Evolutionary conservation across 345 rosid genomes (phyloP).

Genomic region (Geranium rotundifolium): DNA sequence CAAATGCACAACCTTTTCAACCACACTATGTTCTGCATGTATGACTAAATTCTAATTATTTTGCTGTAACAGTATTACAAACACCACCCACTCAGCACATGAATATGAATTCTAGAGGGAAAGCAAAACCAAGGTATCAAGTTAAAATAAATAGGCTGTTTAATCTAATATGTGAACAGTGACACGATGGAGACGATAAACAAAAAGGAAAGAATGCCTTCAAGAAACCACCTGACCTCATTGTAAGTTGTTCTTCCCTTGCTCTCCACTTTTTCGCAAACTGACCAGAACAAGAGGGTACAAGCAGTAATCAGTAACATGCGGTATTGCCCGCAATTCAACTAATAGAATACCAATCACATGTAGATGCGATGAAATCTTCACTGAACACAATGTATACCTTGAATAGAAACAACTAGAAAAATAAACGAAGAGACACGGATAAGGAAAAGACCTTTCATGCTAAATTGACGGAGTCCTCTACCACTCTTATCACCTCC

Average conservation of each 20-base stretch:
- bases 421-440: slow-evolving; percentile 1
- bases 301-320: slow-evolving; percentile 3
- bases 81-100: no score
- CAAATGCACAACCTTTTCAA: neutral
- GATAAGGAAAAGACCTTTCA: slow-evolving; percentile 60
- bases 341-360: neutral
- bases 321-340: neutral
- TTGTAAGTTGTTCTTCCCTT: slow-evolving; percentile 20
- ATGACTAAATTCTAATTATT: neutral
- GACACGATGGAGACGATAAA: neutral
- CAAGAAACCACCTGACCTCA: slow-evolving; percentile 13
- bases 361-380: neutral
- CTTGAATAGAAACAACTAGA: neutral
- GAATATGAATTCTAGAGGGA: no score
- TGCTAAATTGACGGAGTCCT: slow-evolving; percentile 98
- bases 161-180: no score
- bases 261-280: slow-evolving; percentile 18
- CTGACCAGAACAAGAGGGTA: neutral
- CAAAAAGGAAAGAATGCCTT: neutral
- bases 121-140: no score
- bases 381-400: neutral
- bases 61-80: neutral
- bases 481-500: slow-evolving; percentile 93
- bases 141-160: no score
- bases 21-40: neutral